Percentiles rank a stretch among this genome's conserved stretches.
phyloP scores from a whole-genome alignment of 2,329 filamentous ascomycete species.

The Penicillium sp. region DNA sequence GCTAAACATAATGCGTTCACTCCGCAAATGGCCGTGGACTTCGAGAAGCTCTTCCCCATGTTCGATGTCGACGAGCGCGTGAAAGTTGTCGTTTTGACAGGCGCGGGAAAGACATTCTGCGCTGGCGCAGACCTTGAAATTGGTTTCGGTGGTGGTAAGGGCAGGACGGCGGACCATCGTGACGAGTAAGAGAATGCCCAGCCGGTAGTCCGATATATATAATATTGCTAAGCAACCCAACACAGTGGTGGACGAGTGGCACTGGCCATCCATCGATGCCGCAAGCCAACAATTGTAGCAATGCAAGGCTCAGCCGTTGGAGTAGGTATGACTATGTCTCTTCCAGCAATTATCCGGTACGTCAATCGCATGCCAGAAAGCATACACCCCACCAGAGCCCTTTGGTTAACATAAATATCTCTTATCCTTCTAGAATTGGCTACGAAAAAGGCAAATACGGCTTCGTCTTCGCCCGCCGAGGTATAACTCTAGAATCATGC shows the following conservation, averaged over 20 bases:
- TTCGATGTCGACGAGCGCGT: constrained; percentile 57
- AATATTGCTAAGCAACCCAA: constrained; percentile 43
- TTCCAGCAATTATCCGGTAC: constrained; percentile 55
- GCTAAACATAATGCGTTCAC: constrained; percentile 62
- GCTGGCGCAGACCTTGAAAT: constrained; percentile 58
- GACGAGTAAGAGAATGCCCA: constrained; percentile 48
- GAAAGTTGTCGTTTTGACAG: constrained; percentile 56
- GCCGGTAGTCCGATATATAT: neutral
- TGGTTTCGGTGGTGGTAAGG: constrained; percentile 47
- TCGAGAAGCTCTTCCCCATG: constrained; percentile 36
- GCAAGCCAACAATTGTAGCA: constrained; percentile 58
- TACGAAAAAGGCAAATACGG: constrained; percentile 65
- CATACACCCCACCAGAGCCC: neutral
- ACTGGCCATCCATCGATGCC: constrained; percentile 58
- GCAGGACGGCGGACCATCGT: constrained; percentile 49
- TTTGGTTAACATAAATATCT: neutral
- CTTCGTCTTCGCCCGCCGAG: constrained; percentile 70
- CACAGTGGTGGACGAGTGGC: constrained; percentile 31
- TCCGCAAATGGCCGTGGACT: constrained; percentile 50
- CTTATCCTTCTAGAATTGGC: constrained; percentile 45
- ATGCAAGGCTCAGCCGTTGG: constrained; percentile 59
- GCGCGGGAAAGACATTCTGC: constrained; percentile 48
- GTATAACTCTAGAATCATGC: constrained; percentile 70
- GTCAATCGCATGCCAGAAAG: neutral
- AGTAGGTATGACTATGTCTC: constrained; percentile 59